Percentiles rank a stretch among this genome's conserved stretches.
Conservation (phyloP, 2,329 filamentous ascomycete species). For the Seiridium cupressi region DNA sequence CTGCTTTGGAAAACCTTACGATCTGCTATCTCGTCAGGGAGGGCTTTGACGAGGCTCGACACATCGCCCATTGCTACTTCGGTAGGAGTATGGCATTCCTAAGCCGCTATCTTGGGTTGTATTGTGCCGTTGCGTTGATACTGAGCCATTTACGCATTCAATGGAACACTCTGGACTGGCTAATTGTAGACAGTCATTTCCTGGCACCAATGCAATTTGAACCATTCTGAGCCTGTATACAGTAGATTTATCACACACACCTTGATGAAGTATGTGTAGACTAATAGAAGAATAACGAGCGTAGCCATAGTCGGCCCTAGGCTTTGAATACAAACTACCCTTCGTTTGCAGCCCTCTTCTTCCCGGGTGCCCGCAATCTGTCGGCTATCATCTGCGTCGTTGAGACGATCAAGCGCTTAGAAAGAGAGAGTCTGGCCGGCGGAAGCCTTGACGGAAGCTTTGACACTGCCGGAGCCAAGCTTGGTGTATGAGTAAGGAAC, state of each 20-base stretch:
- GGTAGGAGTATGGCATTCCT: too few relatives aligned
- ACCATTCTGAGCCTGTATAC: neutral
- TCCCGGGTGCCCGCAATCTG: neutral
- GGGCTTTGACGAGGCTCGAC: too few relatives aligned
- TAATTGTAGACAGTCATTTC: too few relatives aligned
- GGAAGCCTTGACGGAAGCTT: slow-evolving; percentile 9
- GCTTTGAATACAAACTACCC: neutral
- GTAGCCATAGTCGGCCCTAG: neutral
- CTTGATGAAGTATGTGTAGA: neutral
- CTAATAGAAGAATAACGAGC: slow-evolving; percentile 3
- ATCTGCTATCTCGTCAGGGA: too few relatives aligned
- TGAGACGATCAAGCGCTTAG: neutral
- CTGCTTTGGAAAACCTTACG: too few relatives aligned
- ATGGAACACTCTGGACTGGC: too few relatives aligned
- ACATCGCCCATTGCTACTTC: too few relatives aligned
- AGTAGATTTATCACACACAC: neutral
- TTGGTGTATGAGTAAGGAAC: slow-evolving; percentile 12
- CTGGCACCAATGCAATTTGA: neutral
- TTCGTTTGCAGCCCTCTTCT: neutral
- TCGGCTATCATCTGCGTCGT: neutral
- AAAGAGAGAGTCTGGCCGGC: slow-evolving; percentile 11
- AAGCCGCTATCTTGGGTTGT: too few relatives aligned
- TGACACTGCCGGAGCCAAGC: slow-evolving; percentile 13
- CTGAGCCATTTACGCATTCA: too few relatives aligned
- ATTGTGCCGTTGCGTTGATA: too few relatives aligned